Conservation (phyloP, 2,329 filamentous ascomycete genomes). For the Beauveria asiatica region DNA sequence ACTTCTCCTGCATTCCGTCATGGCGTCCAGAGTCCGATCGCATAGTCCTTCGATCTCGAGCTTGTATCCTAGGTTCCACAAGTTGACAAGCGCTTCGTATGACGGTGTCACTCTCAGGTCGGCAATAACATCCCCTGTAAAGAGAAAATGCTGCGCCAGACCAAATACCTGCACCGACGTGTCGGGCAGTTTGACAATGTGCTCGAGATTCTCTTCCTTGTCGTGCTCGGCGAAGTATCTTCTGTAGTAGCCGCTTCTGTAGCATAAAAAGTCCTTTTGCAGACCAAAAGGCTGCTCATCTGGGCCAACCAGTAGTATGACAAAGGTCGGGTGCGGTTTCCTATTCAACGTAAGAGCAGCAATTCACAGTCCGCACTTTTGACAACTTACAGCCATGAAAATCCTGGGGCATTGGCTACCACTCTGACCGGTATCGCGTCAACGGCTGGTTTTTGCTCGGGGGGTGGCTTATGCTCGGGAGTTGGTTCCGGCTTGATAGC, state of each 20-base stretch:
- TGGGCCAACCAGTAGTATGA: slow-evolving; percentile 44
- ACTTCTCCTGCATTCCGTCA: slow-evolving; percentile 45
- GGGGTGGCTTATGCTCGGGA: neutral
- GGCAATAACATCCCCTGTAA: slow-evolving; percentile 39
- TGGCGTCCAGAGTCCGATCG: slow-evolving; percentile 46
- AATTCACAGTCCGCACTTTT: neutral
- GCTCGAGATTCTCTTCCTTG: slow-evolving; percentile 35
- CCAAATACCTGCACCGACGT: slow-evolving; percentile 42
- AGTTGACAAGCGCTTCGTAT: slow-evolving; percentile 45
- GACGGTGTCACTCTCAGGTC: slow-evolving; percentile 34
- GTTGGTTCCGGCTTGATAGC: neutral
- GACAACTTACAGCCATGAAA: slow-evolving; percentile 30
- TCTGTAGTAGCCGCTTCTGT: slow-evolving; percentile 40
- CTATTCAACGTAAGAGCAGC: slow-evolving; percentile 21
- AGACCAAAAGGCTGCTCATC: slow-evolving; percentile 47
- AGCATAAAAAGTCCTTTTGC: slow-evolving; percentile 50
- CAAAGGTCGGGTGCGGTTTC: slow-evolving; percentile 46
- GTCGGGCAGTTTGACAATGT: slow-evolving; percentile 41
- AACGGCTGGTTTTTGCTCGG: neutral
- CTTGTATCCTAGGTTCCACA: slow-evolving; percentile 48
- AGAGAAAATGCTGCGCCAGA: slow-evolving; percentile 46
- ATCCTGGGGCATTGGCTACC: slow-evolving; percentile 8
- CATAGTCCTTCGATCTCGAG: slow-evolving; percentile 47
- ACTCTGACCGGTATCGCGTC: neutral
- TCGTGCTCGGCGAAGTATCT: slow-evolving; percentile 32